phyloP scores from a whole-genome alignment of 805 yeast species.

The Ogataea methylovora region DNA sequence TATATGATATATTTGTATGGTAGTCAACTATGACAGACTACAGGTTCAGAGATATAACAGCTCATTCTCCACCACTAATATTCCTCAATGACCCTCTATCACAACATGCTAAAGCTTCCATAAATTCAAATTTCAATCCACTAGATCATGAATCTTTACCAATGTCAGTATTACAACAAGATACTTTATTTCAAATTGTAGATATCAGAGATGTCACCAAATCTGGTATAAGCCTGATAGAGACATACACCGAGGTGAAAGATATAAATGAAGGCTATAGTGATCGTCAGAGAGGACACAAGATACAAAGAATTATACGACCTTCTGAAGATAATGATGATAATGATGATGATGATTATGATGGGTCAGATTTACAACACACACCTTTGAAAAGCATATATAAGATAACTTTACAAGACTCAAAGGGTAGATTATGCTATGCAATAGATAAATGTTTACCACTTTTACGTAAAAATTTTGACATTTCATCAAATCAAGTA shows the following conservation, averaged over 20 bases:
- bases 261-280: slow-evolving; percentile 55
- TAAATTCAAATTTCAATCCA: background rate
- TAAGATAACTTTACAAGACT: slow-evolving; percentile 54
- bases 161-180: background rate
- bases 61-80: no score
- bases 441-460: slow-evolving; percentile 60
- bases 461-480: no score
- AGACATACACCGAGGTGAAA: slow-evolving; percentile 41
- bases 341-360: slow-evolving; percentile 1
- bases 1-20: no score
- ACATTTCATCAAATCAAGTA: slow-evolving; percentile 5
- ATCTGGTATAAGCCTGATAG: slow-evolving; percentile 46
- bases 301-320: slow-evolving; percentile 29
- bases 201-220: slow-evolving; percentile 46
- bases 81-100: background rate
- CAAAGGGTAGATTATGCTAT: slow-evolving; percentile 39
- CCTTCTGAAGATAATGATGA: slow-evolving; percentile 35
- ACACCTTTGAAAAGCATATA: slow-evolving; percentile 23
- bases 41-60: no score
- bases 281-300: slow-evolving; percentile 36
- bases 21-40: no score
- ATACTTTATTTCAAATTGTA: slow-evolving; percentile 40
- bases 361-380: slow-evolving; percentile 1
- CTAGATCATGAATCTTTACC: background rate
- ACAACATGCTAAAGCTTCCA: background rate